Evolutionary conservation across 768 basidiomycete species (phyloP).

Genomic region (Kwoniella dendrophila): DNA sequence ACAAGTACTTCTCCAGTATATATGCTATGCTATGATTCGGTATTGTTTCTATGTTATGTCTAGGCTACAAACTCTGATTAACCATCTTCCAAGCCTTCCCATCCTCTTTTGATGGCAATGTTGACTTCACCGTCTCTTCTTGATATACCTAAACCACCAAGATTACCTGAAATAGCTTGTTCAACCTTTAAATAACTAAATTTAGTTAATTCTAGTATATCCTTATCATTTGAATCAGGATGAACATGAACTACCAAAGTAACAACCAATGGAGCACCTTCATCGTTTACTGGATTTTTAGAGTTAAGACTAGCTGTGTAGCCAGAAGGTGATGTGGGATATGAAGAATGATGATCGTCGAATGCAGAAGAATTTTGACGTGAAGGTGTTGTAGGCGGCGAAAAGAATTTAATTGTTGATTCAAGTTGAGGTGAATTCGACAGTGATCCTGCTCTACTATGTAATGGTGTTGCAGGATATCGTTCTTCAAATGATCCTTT

Average conservation of each 20-base stretch:
- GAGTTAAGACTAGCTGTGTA: not conserved
- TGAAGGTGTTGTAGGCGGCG: slow-evolving; percentile 4
- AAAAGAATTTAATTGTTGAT: slow-evolving; percentile 11
- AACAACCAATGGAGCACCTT: slow-evolving; percentile 29
- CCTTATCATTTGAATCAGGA: slow-evolving; percentile 35
- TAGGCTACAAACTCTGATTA: no score
- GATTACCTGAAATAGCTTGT: slow-evolving; percentile 9
- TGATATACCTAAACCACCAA: slow-evolving; percentile 7
- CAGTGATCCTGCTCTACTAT: slow-evolving; percentile 2
- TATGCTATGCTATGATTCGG: not conserved
- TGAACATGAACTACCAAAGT: slow-evolving; percentile 39
- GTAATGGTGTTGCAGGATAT: slow-evolving; percentile 10
- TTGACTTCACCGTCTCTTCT: slow-evolving; percentile 30
- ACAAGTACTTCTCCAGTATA: no score
- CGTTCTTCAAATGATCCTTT: slow-evolving; percentile 20
- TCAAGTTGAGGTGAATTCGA: slow-evolving; percentile 6
- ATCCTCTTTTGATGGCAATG: slow-evolving; percentile 32
- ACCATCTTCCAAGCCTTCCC: slow-evolving; percentile 38
- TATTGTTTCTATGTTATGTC: no score
- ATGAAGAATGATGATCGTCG: not conserved
- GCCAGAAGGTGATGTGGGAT: slow-evolving; percentile 12
- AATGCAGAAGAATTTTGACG: slow-evolving; percentile 13
- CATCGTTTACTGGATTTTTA: not conserved
- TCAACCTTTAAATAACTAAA: slow-evolving; percentile 13
- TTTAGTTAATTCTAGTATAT: slow-evolving; percentile 43